Percentiles rank a stretch among this genome's conserved stretches.
These are phyloP conservation scores for Quercus engelmannii DNA, from an alignment of 306 rosid genomes.

Conservation along the genomic window DNA sequence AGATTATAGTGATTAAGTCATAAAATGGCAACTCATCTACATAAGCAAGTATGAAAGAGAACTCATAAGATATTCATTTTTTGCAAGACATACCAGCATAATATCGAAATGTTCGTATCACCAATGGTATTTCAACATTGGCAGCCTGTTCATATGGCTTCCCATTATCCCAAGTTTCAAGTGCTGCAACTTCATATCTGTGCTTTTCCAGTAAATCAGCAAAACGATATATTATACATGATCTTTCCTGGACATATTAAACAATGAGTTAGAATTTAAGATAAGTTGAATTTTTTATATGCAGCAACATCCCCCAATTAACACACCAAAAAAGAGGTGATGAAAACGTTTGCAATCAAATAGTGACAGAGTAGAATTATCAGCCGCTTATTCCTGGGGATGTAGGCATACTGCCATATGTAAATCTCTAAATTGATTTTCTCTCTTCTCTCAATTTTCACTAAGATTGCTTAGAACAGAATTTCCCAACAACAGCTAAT, in stretches of 20 bases:
- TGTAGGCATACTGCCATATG: no score
- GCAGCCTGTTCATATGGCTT: constrained; percentile 72
- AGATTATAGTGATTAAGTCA: not conserved
- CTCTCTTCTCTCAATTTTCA: no score
- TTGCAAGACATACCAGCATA: constrained; percentile 50
- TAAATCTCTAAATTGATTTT: no score
- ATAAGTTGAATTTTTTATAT: not conserved
- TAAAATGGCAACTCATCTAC: constrained; percentile 4
- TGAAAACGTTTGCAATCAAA: no score
- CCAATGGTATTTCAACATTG: constrained; percentile 61
- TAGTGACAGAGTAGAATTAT: no score
- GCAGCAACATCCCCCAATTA: not conserved
- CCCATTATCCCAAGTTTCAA: constrained; percentile 81
- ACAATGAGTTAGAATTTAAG: not conserved
- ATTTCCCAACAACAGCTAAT: no score
- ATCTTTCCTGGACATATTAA: constrained; percentile 53
- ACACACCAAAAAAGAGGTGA: not conserved
- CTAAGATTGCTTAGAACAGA: no score
- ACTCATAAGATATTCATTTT: not conserved
- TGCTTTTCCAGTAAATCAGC: constrained; percentile 76
- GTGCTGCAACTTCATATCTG: constrained; percentile 58
- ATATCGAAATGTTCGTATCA: constrained; percentile 56
- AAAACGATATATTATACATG: constrained; percentile 48
- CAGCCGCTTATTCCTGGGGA: no score
- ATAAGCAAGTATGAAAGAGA: not conserved